Base-by-base conservation (phyloP, 169 alveolate genomes). In the Plasmodium malariae region DNA sequence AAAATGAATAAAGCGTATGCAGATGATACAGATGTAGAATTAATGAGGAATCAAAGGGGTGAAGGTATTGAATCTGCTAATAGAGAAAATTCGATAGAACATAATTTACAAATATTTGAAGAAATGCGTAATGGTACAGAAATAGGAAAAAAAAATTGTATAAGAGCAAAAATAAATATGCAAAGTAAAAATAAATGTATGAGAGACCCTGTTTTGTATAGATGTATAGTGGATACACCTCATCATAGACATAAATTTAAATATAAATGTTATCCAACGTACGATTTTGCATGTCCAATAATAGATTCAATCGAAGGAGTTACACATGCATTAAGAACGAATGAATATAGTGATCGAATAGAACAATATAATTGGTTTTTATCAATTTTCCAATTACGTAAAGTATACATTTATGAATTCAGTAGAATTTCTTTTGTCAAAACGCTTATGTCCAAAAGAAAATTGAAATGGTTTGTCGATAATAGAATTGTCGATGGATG, bases 271-370 rank as follows among this genome's bases (percentile, higher is more conserved):
- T 99, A 98, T 88, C 99, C 99, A 9, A 97, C 99, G 19, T 99
- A 99, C 93, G 99, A 99, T 89, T 99, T 99, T 91, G 99, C 99
- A 24, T 99, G 99, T 80, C 99, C 99, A 14, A 97, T 98, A 62
- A 98, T 99, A 24, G 99, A 98, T 92, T 94, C 99, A 14, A 71
- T 96, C 12, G 99, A 98, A 96, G 99, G 99, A 24, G 99, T 99
- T 51, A 98, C 99, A 48, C 99, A 98, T 89, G 98, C 99, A 6
- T 93, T 99, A 68, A 95, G 99, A 92, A 96, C 99, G 3, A 98
- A 97, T 91, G 99, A 99, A 92, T 99, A 98, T 93, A 95, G 98
- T 36, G 99, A 98, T 90, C 96, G 99, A 87, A 98, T 97, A 36
- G 97, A 97, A 1, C 97, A 97, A 94, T 99, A 98, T 86, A 89